These are phyloP conservation scores for Westerdykella ornata DNA, from an alignment of 2,329 filamentous ascomycete genomes.

Conservation along the genomic window DNA sequence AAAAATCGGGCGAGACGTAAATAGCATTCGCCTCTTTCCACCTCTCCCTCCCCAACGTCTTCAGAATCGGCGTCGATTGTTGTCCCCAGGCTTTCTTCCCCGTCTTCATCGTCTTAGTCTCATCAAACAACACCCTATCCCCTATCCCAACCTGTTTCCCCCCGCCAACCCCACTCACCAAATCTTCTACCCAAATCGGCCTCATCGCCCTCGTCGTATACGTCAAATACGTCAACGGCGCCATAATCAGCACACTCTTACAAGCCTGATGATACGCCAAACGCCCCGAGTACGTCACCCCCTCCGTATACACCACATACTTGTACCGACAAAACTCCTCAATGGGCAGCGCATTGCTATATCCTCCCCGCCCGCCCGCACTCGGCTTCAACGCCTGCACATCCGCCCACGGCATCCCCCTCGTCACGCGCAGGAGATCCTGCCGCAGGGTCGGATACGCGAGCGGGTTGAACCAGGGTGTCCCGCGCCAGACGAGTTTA, in stretches of 20 bases:
- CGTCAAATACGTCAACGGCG: conserved; percentile 12
- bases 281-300: conserved; percentile 16
- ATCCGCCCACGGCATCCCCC: conserved; percentile 15
- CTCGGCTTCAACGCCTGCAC: conserved; percentile 8
- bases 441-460: conserved; percentile 13
- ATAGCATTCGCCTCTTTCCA: conserved; percentile 12
- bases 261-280: conserved; percentile 17
- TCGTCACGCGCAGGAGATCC: conserved; percentile 13
- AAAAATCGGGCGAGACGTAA: conserved; percentile 10
- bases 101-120: not conserved
- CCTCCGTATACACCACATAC: conserved; percentile 18
- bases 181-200: conserved; percentile 7
- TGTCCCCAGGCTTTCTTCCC: too few relatives aligned
- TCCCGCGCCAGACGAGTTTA: conserved; percentile 18
- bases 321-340: conserved; percentile 15
- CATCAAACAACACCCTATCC: not conserved
- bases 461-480: conserved; percentile 17
- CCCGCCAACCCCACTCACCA: conserved; percentile 3
- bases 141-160: not conserved
- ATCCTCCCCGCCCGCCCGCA: not conserved
- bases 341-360: conserved; percentile 8
- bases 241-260: conserved; percentile 12
- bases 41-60: not conserved
- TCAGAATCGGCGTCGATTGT: not conserved
- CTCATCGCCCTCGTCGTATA: conserved; percentile 7